Percentiles rank a stretch among this genome's conserved stretches.
Evolutionary conservation across 1,139 yeast genomes (phyloP).

Genomic region (Yamadazyma dendronema): DNA sequence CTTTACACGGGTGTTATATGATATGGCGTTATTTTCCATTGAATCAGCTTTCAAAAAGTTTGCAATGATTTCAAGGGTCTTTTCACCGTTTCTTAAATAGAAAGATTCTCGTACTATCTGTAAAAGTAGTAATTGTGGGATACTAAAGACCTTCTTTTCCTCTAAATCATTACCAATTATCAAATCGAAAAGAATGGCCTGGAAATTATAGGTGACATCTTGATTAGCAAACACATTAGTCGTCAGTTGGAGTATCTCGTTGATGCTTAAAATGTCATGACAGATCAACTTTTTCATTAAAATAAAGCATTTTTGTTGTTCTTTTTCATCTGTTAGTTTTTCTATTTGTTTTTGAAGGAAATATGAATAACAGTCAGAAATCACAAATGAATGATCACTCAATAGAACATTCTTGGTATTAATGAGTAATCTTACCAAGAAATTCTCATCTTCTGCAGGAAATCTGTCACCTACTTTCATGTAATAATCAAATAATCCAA

Average conservation of each 20-base stretch:
- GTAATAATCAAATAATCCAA: slow-evolving; percentile 14
- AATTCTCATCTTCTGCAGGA: slow-evolving; percentile 8
- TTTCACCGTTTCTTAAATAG: slow-evolving; percentile 5
- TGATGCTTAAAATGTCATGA: slow-evolving; percentile 12
- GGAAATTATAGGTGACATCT: slow-evolving; percentile 3
- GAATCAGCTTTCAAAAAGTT: slow-evolving; percentile 11
- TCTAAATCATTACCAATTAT: slow-evolving; percentile 14
- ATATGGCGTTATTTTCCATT: slow-evolving; percentile 3
- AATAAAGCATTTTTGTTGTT: slow-evolving; percentile 4
- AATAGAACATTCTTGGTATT: slow-evolving; percentile 17
- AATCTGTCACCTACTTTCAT: slow-evolving; percentile 9
- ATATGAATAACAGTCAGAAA: slow-evolving; percentile 14
- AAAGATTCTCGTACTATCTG: slow-evolving; percentile 12
- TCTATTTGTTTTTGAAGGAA: slow-evolving; percentile 13
- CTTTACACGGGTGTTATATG: slow-evolving; percentile 2
- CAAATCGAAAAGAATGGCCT: slow-evolving; percentile 16
- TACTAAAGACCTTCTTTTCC: slow-evolving; percentile 10
- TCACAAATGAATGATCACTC: slow-evolving; percentile 12
- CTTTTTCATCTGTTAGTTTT: slow-evolving; percentile 5
- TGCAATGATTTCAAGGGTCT: slow-evolving; percentile 12
- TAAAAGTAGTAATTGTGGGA: slow-evolving; percentile 18
- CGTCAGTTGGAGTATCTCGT: slow-evolving; percentile 7
- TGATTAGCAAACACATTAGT: slow-evolving; percentile 9
- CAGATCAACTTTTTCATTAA: slow-evolving; percentile 11
- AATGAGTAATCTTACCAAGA: slow-evolving; percentile 18